Evolutionary conservation across 1,139 yeast species (phyloP), one percentile per base, ranked within the genome.

Genomic region (Sugiyamaella novakii): DNA sequence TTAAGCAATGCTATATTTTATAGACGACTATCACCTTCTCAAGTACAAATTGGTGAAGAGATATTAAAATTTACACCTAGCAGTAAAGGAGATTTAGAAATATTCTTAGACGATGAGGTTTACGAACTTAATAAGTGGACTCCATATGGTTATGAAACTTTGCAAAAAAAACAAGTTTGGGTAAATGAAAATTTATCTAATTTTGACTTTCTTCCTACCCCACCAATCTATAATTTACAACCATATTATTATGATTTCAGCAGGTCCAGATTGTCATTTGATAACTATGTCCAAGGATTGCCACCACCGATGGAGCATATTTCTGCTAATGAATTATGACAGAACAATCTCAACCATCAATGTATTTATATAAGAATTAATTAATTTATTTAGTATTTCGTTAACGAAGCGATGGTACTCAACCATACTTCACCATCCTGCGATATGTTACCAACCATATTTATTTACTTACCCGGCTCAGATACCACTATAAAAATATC

Each of bases 401-500:
- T n/a, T n/a, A n/a, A n/a, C n/a, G 10, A 24, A 24, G 27, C 5
- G 5, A 24, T 24, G 30, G 30, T 28, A 28, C 30, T 28, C 12
- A 11, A 28, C 30, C 30, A 10, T 24, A 5, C 27, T 24, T 29
- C 33, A 11, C 18, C 37, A n/a, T n/a, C n/a, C n/a, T n/a, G n/a
- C n/a, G n/a, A n/a, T 7, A 7, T 36, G 40, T 36, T 14, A 21
- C 40, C 18, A 36, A 38, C 42, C 33, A 14, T 5, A 24, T 3
- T 27, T 15, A 11, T 14, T 7, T 3, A 18, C 25, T 39, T 39
- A 39, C 43, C 43, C 43, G 43, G 43, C 43, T 14, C 8, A 8
- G 19, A n/a, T 5, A 5, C 5, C 12, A 29, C 35, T 39, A 29
- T 30, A 29, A 30, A 41, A 10, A 24, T 27, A 5, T 22, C 21